Percentiles rank a stretch among this genome's conserved stretches.
Evolutionary conservation across 1,139 yeast genomes (phyloP).

Genomic region (Pichia sp.): DNA sequence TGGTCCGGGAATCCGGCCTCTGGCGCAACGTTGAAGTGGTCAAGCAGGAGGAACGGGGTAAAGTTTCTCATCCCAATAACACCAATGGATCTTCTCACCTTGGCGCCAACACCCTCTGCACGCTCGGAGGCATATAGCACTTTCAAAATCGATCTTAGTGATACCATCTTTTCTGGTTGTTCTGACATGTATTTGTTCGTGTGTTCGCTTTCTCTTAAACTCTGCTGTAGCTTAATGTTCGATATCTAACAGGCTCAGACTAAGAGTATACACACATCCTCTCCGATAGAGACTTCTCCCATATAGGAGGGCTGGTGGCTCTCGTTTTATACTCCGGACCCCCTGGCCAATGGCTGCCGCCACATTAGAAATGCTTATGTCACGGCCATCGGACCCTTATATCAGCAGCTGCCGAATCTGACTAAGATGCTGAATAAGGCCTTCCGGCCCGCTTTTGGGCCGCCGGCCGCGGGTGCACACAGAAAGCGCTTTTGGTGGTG

Average conservation of each 20-base stretch:
- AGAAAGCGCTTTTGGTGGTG: not conserved
- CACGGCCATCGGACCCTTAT: not conserved
- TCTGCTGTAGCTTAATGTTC: too few species aligned
- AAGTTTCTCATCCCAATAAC: constrained; percentile 61
- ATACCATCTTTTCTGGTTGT: not conserved
- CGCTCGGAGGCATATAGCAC: constrained; percentile 66
- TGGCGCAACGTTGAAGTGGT: constrained; percentile 61
- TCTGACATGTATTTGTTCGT: not conserved
- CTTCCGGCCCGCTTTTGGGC: not conserved
- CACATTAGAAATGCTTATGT: not conserved
- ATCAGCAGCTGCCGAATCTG: not conserved
- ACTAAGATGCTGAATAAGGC: too few species aligned
- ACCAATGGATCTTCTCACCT: constrained; percentile 80
- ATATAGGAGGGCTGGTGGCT: not conserved
- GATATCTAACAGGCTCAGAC: too few species aligned
- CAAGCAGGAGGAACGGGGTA: constrained; percentile 80
- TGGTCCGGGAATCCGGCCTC: constrained; percentile 79
- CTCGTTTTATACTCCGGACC: not conserved
- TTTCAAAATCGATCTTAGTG: constrained; percentile 50
- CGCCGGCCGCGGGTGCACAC: not conserved
- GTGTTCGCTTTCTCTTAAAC: not conserved
- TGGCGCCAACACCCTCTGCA: constrained; percentile 85
- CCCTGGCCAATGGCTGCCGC: not conserved
- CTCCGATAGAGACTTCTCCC: too few species aligned
- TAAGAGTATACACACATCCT: too few species aligned